Percentiles rank a stretch among this genome's conserved stretches.
phyloP scores from a whole-genome alignment of 306 rosid genomes.

The Amphicarpaea edgeworthii region DNA sequence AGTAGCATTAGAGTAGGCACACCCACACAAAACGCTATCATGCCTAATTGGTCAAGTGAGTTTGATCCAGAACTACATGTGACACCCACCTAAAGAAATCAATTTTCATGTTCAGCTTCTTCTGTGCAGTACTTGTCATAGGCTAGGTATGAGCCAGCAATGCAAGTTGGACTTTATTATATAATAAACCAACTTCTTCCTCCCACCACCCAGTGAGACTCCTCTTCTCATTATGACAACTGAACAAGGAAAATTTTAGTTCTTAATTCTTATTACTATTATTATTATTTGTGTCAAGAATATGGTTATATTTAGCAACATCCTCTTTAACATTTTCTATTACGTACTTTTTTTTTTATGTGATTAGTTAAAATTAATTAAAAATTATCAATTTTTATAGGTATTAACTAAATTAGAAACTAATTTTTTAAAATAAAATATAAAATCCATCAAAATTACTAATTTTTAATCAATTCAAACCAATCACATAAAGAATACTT shows the following conservation, averaged over 20 bases:
- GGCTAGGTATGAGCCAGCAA: constrained; percentile 29
- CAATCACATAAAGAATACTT: too few species aligned
- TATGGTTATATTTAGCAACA: too few species aligned
- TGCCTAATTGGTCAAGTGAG: constrained; percentile 39
- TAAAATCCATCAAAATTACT: too few species aligned
- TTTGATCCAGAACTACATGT: constrained; percentile 45
- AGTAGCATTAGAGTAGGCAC: constrained; percentile 39
- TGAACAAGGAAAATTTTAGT: constrained; percentile 14
- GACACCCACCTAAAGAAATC: constrained; percentile 50
- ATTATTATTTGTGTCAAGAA: background rate
- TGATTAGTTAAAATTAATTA: too few species aligned
- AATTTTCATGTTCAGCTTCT: constrained; percentile 45
- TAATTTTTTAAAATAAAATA: too few species aligned
- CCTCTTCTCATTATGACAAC: constrained; percentile 47
- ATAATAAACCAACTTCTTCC: constrained; percentile 27
- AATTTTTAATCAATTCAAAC: too few species aligned
- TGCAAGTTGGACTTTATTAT: constrained; percentile 41
- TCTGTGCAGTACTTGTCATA: constrained; percentile 46
- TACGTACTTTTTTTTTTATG: too few species aligned
- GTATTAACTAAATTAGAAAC: too few species aligned
- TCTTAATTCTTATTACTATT: background rate
- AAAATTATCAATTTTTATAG: too few species aligned
- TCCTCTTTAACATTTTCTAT: too few species aligned
- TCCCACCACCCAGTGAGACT: constrained; percentile 46
- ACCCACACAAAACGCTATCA: constrained; percentile 48